Base-by-base conservation (phyloP, 163 green algal genomes). In the Chlorella variabilis region DNA sequence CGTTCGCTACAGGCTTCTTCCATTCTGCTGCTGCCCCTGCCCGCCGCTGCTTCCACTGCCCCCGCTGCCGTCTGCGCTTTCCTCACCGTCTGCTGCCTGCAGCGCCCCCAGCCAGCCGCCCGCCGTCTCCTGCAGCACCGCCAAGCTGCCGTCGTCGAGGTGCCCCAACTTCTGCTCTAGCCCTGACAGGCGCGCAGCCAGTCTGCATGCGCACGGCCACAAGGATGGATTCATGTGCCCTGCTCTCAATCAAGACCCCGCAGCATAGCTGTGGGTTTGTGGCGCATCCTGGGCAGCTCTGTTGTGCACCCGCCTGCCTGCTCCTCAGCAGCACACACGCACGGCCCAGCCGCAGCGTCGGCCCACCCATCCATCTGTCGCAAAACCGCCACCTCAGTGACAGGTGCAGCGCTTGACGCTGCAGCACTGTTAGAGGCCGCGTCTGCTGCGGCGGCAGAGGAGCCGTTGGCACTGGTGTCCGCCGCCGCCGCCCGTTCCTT, bases 301-400 rank as follows among this genome's bases (percentile, higher is more conserved):
- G n/a, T n/a, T n/a, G n/a, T n/a, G n/a, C n/a, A n/a, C n/a, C n/a
- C n/a, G n/a, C n/a, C n/a, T n/a, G n/a, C n/a, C n/a, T n/a, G n/a
- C n/a, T n/a, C n/a, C n/a, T n/a, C n/a, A n/a, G n/a, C n/a, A n/a
- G n/a, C n/a, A n/a, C n/a, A n/a, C n/a, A n/a, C n/a, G n/a, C n/a
- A n/a, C n/a, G n/a, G n/a, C n/a, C n/a, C n/a, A n/a, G n/a, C n/a
- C n/a, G n/a, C n/a, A 31, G 36, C 65, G 23, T 3, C 48, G 20
- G 56, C 75, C 62, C 29, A 81, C 75, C 75, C 41, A 4, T 81
- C 75, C 39, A 81, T 63, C 8, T 81, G 59, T n/a, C n/a, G n/a
- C n/a, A n/a, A n/a, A n/a, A n/a, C n/a, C n/a, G n/a, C n/a, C n/a
- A n/a, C n/a, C n/a, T 49, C n/a, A n/a, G n/a, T 23, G 15, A 29